Base-by-base conservation (phyloP, 345 rosid genomes). In the Luvunga scandens region DNA sequence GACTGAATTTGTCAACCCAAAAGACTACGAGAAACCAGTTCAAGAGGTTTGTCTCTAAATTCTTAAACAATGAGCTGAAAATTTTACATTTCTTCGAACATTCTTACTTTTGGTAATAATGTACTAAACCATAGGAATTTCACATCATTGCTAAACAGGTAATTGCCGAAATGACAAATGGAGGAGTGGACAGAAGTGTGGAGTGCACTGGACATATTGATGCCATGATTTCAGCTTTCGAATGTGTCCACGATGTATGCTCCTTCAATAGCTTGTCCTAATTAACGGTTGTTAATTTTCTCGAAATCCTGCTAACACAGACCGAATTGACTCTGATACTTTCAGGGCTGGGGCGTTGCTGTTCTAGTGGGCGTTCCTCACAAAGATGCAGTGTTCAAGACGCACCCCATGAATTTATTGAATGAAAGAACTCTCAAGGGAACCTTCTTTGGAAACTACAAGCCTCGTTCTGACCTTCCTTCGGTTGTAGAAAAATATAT, bases 381-480 rank as follows among this genome's bases (percentile, higher is more conserved):
- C 78, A 88, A 86, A 76, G 89, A 88, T 18, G 93, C 75, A 9
- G 86, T 77, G 1, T 88, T 88, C 84, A 88, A 88, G 75, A 85
- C 90, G 9, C 87, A 86, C 59, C 90, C 93, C 0, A 9, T 88
- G 80, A 88, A 88, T 48, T 5, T 88, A 14, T 62, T 86, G 66
- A 76, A 85, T 1, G 90, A 88, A 79, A 85, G 88, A 67, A 90
- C 90, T 45, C 84, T 90, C 1, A 88, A 83, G 65, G 93, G 90
- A 13, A 87, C 93, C 14, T 86, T 90, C 89, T 88, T 80, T 21
- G 90, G 93, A 59, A 86, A 90, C 85, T 86, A 84, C 88, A 90
- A 86, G 75, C 87, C 93, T 2, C 84, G 85, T 25, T 82, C 85
- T 25, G 87, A 86, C 77, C 81, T 90, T 75, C 89, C 93, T 34